Evolutionary conservation across 768 basidiomycete species (phyloP).

Genomic region (Psilocybe tampanensis): DNA sequence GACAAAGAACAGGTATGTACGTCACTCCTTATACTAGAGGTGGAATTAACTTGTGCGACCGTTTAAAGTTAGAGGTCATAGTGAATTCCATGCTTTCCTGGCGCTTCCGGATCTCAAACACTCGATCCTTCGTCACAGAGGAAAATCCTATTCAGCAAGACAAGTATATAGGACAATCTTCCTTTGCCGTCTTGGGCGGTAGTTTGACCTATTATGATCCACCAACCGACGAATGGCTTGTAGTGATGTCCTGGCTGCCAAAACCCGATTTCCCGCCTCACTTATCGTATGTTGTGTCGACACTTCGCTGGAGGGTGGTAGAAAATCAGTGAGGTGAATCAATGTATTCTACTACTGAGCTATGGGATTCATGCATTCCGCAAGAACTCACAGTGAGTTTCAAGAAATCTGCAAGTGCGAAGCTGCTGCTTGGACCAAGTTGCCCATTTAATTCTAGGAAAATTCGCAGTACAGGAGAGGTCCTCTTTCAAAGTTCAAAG

Average conservation of each 20-base stretch:
- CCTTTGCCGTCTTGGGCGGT: neutral
- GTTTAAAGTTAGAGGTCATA: neutral
- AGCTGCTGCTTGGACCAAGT: no score
- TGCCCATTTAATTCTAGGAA: no score
- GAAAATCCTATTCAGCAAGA: neutral
- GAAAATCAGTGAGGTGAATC: no score
- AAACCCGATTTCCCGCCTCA: neutral
- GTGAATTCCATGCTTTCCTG: neutral
- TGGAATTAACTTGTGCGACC: no score
- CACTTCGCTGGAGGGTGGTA: neutral
- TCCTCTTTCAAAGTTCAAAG: no score
- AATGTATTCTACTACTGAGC: no score
- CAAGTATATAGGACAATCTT: neutral
- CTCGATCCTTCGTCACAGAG: neutral
- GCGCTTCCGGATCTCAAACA: neutral
- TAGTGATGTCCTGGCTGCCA: no score
- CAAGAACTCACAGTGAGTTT: no score
- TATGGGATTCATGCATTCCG: no score
- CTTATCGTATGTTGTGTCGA: neutral
- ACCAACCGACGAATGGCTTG: neutral
- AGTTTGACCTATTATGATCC: neutral
- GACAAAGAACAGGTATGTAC: slow-evolving; percentile 7
- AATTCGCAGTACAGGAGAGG: no score
- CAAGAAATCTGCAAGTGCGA: no score
- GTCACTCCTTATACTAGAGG: neutral